Base-by-base conservation (phyloP, 2,329 filamentous ascomycete species). In the Phialocephala subalpina region DNA sequence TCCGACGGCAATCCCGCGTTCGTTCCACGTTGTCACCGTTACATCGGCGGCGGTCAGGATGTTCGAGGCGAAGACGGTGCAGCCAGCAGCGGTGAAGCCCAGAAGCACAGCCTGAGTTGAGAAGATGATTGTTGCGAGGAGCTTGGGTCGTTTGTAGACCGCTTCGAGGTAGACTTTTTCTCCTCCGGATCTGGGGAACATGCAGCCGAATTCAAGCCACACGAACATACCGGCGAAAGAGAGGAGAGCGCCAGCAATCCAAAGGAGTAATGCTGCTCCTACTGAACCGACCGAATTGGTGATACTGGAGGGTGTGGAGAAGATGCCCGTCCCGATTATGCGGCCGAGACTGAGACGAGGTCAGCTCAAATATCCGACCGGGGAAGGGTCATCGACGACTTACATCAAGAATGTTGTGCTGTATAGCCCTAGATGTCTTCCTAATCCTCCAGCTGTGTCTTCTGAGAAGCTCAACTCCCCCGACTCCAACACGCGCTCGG, bases 261-360 rank as follows among this genome's bases (percentile, higher is more conserved):
- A 87, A 12, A 87, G 77, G 52, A 85, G 78, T 16, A 87, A 75
- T 18, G 82, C 78, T 58, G 86, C 80, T 3, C 85, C 86, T 1
- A 87, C 84, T 5, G 81, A 85, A 0, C 85, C 84, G 1, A 83
- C 82, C 0, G 82, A 80, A 5, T 78, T 77, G 59, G 84, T 85
- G 58, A 87, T 84, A 25, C 83, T 82, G 0, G 82, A 82, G 0
- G 85, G 85, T 0, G 85, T 86, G 1, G 84, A 85, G 73, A 86
- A 87, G 38, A 85, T 83, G 56, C 86, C 86, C 0, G 85, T 88
- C 1, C 87, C 87, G 40, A 89, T 79, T 84, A 90, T 89, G 14
- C 67, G 65, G 11, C 69, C 67, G 29, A 69, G 66, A 12, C 69
- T 70, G 45, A 22, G 9, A 12, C 4, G 12, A 18, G 5, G 22